These are phyloP conservation scores for Pseudogymnoascus sp. DNA, from an alignment of 2,329 filamentous ascomycete genomes.

Conservation along the genomic window DNA sequence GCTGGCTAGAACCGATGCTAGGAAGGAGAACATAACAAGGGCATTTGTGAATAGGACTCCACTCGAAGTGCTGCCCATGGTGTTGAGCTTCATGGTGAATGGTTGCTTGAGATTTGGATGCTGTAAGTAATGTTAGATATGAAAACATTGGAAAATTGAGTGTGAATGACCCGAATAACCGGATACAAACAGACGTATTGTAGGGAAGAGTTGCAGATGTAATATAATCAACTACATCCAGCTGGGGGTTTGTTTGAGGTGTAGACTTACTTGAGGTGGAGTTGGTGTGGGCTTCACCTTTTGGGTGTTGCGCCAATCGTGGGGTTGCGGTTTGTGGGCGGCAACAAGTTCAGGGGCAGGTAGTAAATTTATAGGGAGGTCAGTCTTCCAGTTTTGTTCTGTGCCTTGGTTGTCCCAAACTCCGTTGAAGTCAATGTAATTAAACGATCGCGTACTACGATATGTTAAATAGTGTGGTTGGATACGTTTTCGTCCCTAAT, in stretches of 20 bases:
- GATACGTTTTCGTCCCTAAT: not conserved
- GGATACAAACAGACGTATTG: not conserved
- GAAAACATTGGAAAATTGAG: not conserved
- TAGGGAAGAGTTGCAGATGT: not conserved
- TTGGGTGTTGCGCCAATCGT: not conserved
- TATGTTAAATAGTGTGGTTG: not conserved
- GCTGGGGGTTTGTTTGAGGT: not conserved
- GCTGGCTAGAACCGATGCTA: not conserved
- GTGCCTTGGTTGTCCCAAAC: not conserved
- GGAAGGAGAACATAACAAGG: not conserved
- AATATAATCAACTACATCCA: not conserved
- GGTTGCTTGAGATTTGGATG: not conserved
- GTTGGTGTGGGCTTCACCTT: not conserved
- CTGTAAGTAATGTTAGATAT: not conserved
- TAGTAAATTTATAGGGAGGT: not conserved
- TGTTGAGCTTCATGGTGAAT: not conserved
- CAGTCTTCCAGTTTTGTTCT: not conserved
- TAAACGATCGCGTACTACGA: no score
- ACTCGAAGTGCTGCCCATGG: not conserved
- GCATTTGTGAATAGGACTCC: not conserved
- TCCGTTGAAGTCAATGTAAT: not conserved
- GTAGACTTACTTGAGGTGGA: not conserved
- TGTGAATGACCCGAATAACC: not conserved
- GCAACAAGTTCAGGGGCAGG: not conserved
- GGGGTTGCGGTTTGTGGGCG: not conserved